Percentiles rank a stretch among this genome's conserved stretches.
Evolutionary conservation across 192 early-diverging fungal genomes (phyloP).

Genomic region (Cladochytrium replicatum): DNA sequence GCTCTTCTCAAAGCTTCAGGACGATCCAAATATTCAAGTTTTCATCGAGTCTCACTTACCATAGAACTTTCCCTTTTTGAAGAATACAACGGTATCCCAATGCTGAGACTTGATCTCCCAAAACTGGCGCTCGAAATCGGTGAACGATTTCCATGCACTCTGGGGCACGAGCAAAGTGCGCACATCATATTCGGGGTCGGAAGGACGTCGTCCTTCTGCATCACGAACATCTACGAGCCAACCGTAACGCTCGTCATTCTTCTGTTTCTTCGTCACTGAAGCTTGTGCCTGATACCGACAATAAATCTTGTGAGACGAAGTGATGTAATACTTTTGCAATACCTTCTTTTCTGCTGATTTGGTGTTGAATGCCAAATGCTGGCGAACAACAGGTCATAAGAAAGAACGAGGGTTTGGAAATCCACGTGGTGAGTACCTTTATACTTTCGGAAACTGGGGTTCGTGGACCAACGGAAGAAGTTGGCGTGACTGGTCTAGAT

Average conservation of each 20-base stretch:
- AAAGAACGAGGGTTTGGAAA: no score
- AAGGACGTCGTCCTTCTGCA: conserved; percentile 51
- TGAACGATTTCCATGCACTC: conserved; percentile 73
- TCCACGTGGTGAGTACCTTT: no score
- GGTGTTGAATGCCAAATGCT: no score
- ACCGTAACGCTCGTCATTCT: conserved; percentile 71
- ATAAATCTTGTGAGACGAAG: no score
- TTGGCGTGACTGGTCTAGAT: no score
- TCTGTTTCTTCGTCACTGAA: no score
- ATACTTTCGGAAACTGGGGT: no score
- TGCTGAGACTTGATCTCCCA: conserved; percentile 95
- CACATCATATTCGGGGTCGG: conserved; percentile 80
- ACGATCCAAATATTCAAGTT: not conserved
- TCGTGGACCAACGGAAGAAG: no score
- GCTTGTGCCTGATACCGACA: no score
- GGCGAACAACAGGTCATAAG: no score
- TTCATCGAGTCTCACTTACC: conserved; percentile 14
- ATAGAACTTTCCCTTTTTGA: conserved; percentile 99
- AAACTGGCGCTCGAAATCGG: conserved; percentile 94
- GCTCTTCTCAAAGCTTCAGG: conserved; percentile 41
- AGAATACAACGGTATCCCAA: conserved; percentile 95
- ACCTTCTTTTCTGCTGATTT: no score
- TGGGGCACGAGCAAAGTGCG: conserved; percentile 78
- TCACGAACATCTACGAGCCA: conserved; percentile 84
- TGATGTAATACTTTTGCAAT: no score